phyloP scores from a whole-genome alignment of 83 land plant species.

The Picea mariana region DNA sequence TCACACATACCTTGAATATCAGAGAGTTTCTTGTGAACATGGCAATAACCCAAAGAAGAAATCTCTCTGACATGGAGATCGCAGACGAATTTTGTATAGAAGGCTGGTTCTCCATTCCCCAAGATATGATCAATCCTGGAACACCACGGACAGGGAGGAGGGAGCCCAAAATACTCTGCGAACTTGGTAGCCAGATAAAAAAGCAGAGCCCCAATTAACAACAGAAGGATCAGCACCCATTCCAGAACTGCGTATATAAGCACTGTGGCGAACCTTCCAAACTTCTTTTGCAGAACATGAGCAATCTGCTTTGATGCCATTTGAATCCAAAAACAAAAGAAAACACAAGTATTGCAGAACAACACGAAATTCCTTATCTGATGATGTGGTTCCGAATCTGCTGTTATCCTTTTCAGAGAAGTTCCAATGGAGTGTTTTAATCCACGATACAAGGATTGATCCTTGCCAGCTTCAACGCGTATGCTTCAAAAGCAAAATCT shows the following conservation, averaged over 20 bases:
- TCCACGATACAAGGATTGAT: too few relatives aligned
- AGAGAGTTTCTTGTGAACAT: constrained; percentile 45
- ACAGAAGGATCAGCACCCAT: constrained; percentile 55
- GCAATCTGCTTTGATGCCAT: constrained; percentile 20
- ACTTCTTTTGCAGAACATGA: constrained; percentile 3
- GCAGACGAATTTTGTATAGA: constrained; percentile 43
- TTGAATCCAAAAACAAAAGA: too few relatives aligned
- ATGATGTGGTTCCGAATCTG: too few relatives aligned
- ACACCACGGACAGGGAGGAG: constrained; percentile 59
- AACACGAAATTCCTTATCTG: too few relatives aligned
- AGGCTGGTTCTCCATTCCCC: constrained; percentile 30
- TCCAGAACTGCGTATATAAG: constrained; percentile 49
- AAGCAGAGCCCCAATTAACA: constrained; percentile 40
- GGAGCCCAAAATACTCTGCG: constrained; percentile 47
- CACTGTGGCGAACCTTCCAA: constrained; percentile 20
- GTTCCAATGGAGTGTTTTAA: too few relatives aligned
- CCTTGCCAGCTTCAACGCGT: too few relatives aligned
- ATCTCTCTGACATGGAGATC: constrained; percentile 51
- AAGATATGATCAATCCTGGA: constrained; percentile 60
- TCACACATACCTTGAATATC: constrained; percentile 58
- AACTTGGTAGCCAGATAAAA: constrained; percentile 46
- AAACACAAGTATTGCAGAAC: too few relatives aligned
- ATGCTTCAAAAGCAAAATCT: too few relatives aligned
- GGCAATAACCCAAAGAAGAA: constrained; percentile 58
- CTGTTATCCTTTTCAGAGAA: too few relatives aligned